Evolutionary conservation across 1,139 yeast species (phyloP), one percentile per base, ranked within the genome.

Genomic region (Candida sojae): DNA sequence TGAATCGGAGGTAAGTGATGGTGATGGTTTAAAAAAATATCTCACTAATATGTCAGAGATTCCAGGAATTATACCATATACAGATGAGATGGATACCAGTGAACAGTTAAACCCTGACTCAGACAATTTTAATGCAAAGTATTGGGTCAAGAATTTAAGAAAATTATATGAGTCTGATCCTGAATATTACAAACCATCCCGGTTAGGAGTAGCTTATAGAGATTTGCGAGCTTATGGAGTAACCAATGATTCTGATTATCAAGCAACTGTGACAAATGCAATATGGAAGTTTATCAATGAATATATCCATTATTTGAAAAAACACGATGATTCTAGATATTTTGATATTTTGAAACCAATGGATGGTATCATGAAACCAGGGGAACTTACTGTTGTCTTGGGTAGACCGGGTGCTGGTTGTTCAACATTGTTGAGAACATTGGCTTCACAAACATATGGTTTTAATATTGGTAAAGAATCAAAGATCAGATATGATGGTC

Each of bases 191-290:
- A 82, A 83, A 57, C 83, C 83, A 11, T 75, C 83, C 36, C 73
- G 80, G 12, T 67, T 88, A 49, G 96, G 96, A 8, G 73, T 90
- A 36, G 78, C 86, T 4, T 90, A 84, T 74, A 77, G 80, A 51
- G 69, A 87, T 57, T 68, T 90, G 55, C 68, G 87, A 48, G 95
- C 92, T 1, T 79, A 75, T 54, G 97, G 97, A 50, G 77, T 79
- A 50, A 91, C 93, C 9, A 74, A 86, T 5, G 95, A 86, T 59
- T 79, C 91, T 3, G 93, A 88, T 59, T 90, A 86, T 66, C 96
- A 88, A 65, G 72, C 86, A 25, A 88, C 91, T 1, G 84, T 87
- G 9, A 59, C 76, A 25, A 88, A 86, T 59, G 70, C 77, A 11
- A 66, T 72, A 36, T 64, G 50, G 47, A 68, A 67, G 47, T 44